Percentiles rank a stretch among this genome's conserved stretches.
Evolutionary conservation across 352 stramenopile species (phyloP).

Genomic region (Pythium phragmiticola): DNA sequence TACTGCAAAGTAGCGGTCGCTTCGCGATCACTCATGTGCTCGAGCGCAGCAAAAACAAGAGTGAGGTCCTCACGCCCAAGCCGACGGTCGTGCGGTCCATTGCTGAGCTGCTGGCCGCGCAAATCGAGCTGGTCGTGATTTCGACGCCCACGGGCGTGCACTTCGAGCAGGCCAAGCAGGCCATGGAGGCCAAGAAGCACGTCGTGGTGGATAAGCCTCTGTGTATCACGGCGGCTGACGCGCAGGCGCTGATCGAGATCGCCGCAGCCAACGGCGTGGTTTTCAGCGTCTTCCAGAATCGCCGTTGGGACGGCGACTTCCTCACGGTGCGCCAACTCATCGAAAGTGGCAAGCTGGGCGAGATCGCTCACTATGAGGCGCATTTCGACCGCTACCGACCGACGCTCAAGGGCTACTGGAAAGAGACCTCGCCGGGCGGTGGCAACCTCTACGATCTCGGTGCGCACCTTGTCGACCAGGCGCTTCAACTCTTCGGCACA

Average conservation of each 20-base stretch:
- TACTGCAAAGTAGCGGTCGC: constrained; percentile 55
- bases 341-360: constrained; percentile 43
- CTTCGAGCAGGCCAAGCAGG: constrained; percentile 73
- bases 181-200: constrained; percentile 68
- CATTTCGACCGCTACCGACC: constrained; percentile 74
- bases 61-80: constrained; percentile 37
- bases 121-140: constrained; percentile 69
- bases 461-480: constrained; percentile 65
- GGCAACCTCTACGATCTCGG: constrained; percentile 75
- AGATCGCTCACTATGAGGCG: constrained; percentile 55
- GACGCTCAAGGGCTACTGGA: constrained; percentile 76
- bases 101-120: constrained; percentile 56
- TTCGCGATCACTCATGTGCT: constrained; percentile 79
- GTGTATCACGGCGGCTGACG: constrained; percentile 52
- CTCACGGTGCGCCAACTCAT: constrained; percentile 55
- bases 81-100: constrained; percentile 71
- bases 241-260: constrained; percentile 46
- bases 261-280: constrained; percentile 52
- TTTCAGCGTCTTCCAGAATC: constrained; percentile 80
- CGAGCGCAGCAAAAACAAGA: constrained; percentile 70
- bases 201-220: constrained; percentile 79
- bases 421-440: constrained; percentile 55
- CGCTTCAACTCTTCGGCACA: constrained; percentile 59
- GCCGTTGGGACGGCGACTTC: constrained; percentile 76
- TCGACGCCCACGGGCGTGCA: constrained; percentile 71